Base-by-base conservation (phyloP, 163 green algal species). In the Trebouxiophyceae sp. region DNA sequence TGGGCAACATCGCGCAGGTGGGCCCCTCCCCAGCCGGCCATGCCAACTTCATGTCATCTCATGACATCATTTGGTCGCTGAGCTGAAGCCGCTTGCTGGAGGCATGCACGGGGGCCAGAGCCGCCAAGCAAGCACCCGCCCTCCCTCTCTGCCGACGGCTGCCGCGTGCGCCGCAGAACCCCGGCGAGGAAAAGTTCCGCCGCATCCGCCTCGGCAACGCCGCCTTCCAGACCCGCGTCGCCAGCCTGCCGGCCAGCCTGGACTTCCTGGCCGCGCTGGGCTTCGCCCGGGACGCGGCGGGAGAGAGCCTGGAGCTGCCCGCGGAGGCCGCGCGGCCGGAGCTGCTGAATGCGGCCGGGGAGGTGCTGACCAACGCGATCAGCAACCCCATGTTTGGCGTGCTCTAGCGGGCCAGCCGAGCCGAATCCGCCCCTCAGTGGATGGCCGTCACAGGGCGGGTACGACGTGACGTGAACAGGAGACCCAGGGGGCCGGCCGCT, bases 131-230 rank as follows among this genome's bases (percentile, higher is more conserved):
- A n/a, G n/a, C n/a, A n/a, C n/a, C n/a, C n/a, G n/a, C n/a, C n/a
- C n/a, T n/a, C n/a, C n/a, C n/a, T n/a, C n/a, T n/a, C n/a, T n/a
- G n/a, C n/a, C 39, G 19, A 50, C 39, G 12, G 39, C 12, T 16
- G 12, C 39, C 19, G 39, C 12, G 12, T 50, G 12, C 12, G 19
- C 79, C 55, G 65, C 57, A 63, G 63, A 58, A 78, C 30, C 74
- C 83, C 31, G 63, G 83, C 0, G 87, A 97, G 63, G 86, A 91
- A 23, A 97, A 95, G 81, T 97, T 86, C 71, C 81, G 93, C 28
- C 77, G 30, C 20, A 93, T 98, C 73, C 81, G 81, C n/a, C 66
- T 91, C 4, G 71, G 57, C 61, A 97, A 96, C 68, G 81, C 86
- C 1, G 87, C 91, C 12, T 92, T 98, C 69, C 80, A 93, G 71